These are phyloP conservation scores for Dictyostelium purpureum DNA, from an alignment of 78 protist genomes.

Conservation along the genomic window DNA sequence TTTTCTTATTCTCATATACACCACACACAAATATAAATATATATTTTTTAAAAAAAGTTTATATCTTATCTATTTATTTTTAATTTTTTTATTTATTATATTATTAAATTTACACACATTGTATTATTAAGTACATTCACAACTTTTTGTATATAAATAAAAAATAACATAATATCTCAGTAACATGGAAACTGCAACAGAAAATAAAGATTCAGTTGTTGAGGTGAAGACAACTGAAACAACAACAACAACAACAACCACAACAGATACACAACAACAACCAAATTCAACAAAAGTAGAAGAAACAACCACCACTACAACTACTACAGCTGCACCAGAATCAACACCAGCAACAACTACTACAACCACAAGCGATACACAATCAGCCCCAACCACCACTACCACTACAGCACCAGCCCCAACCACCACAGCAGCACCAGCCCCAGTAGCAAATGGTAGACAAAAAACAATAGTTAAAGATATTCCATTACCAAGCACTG, in stretches of 20 bases:
- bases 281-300: not conserved
- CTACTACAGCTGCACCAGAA: not conserved
- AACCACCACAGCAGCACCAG: not conserved
- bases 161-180: no score
- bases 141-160: no score
- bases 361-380: not conserved
- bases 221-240: no score
- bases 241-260: not conserved
- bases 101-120: no score
- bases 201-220: no score
- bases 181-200: no score
- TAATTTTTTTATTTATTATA: no score
- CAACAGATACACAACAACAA: not conserved
- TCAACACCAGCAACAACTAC: not conserved
- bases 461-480: not conserved
- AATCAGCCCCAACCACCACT: not conserved
- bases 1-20: no score
- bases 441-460: not conserved
- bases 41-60: no score
- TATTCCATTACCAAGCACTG: slow-evolving; percentile 53
- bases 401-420: not conserved
- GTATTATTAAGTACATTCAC: no score
- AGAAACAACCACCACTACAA: not conserved
- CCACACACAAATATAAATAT: no score
- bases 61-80: no score